Evolutionary conservation across 164 flowering plant species (phyloP), one percentile per base, ranked within the genome.

Genomic region (Cinnamomum chago): DNA sequence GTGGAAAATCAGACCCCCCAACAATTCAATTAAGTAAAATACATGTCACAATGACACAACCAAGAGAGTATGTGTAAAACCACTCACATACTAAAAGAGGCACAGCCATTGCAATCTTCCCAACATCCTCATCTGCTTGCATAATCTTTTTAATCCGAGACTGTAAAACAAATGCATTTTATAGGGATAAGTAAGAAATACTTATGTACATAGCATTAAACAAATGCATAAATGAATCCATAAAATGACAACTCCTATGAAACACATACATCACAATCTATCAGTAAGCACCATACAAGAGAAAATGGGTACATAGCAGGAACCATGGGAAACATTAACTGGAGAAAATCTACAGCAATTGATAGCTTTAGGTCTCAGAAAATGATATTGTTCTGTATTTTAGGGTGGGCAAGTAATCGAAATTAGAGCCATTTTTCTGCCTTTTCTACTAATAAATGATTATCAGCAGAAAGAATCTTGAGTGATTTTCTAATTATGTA

Each of bases 41-140:
- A 40, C 47, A 40, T 9, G 10, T 7, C 64, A 6, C 64, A 60
- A 20, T 67, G 69, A 33, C 69, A 67, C 17, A 30, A 30, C 69
- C 33, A 67, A 28, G 5, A 33, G 28, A 14, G n/a, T 22, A 64
- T 5, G 6, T 64, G 67, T 22, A 55, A 9, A 18, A 70, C 5
- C 35, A 70, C 78, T 70, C 50, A 76, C 78, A 76, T 50, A 76
- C 78, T 76, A 76, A 71, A 70, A 76, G 69, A 20, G 73, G 78
- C 70, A 76, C 78, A 3, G 78, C 78, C 78, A 76, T 60, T 15
- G 78, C 78, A 30, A 76, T 76, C 74, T 76, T 76, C 62, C 78
- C 73, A 62, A 76, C 70, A 64, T 76, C 78, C 24, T 76, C 78
- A 76, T 76, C 78, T 62, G 78, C 78, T 71, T 76, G 78, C 78